A percentile compares a stretch with the other conserved stretches of the same genome.
phyloP scores from a whole-genome alignment of 805 yeast species.

The Zygosaccharomyces gambellarensis region DNA sequence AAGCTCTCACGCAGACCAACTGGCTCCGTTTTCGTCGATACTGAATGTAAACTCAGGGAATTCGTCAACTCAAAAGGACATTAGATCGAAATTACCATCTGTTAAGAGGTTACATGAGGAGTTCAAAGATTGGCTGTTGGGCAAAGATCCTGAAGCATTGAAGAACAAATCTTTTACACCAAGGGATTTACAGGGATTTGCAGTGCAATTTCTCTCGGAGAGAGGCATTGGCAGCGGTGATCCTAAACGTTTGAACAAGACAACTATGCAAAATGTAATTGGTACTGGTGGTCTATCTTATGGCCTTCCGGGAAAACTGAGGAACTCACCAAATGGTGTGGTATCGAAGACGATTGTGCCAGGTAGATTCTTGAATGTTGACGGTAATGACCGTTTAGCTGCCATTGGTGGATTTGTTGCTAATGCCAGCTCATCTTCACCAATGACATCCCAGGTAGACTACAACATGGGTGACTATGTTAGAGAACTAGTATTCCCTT shows the following conservation, averaged over 20 bases:
- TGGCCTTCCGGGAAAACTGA: constrained; percentile 59
- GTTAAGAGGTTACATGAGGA: constrained; percentile 47
- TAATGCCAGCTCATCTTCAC: constrained; percentile 27
- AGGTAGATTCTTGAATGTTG: constrained; percentile 56
- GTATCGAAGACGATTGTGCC: constrained; percentile 52
- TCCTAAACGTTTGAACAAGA: constrained; percentile 7
- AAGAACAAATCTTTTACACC: constrained; percentile 27
- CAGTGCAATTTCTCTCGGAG: constrained; percentile 39
- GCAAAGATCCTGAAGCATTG: constrained; percentile 44
- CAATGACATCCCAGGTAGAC: constrained; percentile 34
- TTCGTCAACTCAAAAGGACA: constrained; percentile 13
- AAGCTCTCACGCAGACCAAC: constrained; percentile 15
- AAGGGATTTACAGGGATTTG: constrained; percentile 36
- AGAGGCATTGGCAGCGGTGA: constrained; percentile 5
- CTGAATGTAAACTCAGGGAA: constrained; percentile 12
- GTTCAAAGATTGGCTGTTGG: constrained; percentile 51
- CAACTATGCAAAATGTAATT: constrained; percentile 35
- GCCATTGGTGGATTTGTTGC: constrained; percentile 59
- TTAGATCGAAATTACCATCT: constrained; percentile 35
- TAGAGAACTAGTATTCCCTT: constrained; percentile 44
- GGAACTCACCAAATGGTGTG: constrained; percentile 67
- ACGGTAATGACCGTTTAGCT: constrained; percentile 39
- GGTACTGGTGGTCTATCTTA: constrained; percentile 80
- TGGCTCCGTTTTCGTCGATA: constrained; percentile 22
- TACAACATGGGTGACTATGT: constrained; percentile 38